These are phyloP conservation scores for Wallacemonas sp. DNA, from an alignment of 208 protist genomes.

Conservation along the genomic window DNA sequence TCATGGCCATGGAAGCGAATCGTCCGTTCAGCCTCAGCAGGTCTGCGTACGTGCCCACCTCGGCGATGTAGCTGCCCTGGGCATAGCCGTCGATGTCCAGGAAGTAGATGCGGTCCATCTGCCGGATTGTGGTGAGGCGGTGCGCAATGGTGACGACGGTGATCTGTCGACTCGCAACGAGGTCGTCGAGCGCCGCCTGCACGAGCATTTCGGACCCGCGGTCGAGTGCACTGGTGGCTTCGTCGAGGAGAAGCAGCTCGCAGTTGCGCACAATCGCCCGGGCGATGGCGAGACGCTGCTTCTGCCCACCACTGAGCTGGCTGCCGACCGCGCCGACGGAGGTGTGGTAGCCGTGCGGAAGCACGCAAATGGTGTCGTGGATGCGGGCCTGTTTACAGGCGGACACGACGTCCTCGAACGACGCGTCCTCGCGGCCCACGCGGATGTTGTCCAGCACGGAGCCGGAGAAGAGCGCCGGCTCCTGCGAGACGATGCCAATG, in stretches of 20 bases:
- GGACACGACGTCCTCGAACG: conserved; percentile 40
- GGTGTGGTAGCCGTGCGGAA: conserved; percentile 74
- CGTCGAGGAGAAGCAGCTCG: conserved; percentile 68
- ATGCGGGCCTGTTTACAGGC: conserved; percentile 61
- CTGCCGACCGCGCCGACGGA: conserved; percentile 73
- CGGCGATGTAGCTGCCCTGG: conserved; percentile 24
- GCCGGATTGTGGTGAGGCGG: conserved; percentile 46
- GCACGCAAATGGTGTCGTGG: conserved; percentile 59
- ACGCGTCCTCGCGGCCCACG: conserved; percentile 41
- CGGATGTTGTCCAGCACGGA: conserved; percentile 81
- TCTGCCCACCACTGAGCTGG: conserved; percentile 79
- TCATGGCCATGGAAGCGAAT: conserved; percentile 30
- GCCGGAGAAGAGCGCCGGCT: conserved; percentile 80
- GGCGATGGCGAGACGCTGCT: conserved; percentile 84
- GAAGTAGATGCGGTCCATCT: conserved; percentile 56
- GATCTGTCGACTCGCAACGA: conserved; percentile 25
- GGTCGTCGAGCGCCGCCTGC: conserved; percentile 24
- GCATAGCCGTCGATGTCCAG: conserved; percentile 17
- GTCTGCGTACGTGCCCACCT: conserved; percentile 28
- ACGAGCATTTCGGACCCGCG: conserved; percentile 33
- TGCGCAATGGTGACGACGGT: conserved; percentile 52
- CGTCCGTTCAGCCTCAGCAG: conserved; percentile 28
- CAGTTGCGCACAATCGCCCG: conserved; percentile 74
- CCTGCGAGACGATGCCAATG: conserved; percentile 82
- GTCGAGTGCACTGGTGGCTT: conserved; percentile 29